Base-by-base conservation (phyloP, 1,139 yeast species). In the Scheffersomyces parashehatae region DNA sequence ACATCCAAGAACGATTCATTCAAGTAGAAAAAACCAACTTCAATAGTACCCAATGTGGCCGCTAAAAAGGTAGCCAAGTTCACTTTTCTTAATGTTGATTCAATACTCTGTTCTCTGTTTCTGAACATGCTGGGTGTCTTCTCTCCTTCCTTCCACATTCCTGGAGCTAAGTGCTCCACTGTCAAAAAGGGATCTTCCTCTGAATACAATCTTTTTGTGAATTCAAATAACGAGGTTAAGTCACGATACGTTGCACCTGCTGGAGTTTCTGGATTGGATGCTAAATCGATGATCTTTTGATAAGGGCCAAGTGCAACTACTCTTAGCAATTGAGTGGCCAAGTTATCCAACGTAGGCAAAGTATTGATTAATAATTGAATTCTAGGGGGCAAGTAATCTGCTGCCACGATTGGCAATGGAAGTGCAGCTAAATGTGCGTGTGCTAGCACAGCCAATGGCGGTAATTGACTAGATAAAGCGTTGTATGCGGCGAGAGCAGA, bases 21-120 rank as follows among this genome's bases (percentile, higher is more conserved):
- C 52, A 93, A 73, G 59, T 85, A 84, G 65, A 84, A 87, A 60
- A 93, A 90, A 1, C 97, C 98, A 39, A 88, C 85, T 50, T 88
- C 95, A 46, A 87, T 77, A 5, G 88, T 78, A 40, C 97, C 96
- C 49, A 90, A 73, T 1, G 95, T 81, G 0, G 97, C 95, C 12
- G 90, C 79, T 36, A 89, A 70, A 59, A 90, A 93, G 0, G 97
- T 89, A 0, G 97, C 88, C 53, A 93, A 66, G 56, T 93, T 93
- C 1, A 90, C 88, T 54, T 91, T 88, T 48, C 96, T 80, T 33
- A 91, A 64, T 0, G 93, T 83, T 16, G 85, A 76, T 49, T 82
- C 88, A 34, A 83, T 75, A 44, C 85, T 77, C 43, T 82, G 85
- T 54, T 83, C 88, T 46, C 81, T 73, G 41, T 78, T 81, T 49